Base-by-base conservation (phyloP, 768 basidiomycete genomes). In the Podaxis carcinomalis region DNA sequence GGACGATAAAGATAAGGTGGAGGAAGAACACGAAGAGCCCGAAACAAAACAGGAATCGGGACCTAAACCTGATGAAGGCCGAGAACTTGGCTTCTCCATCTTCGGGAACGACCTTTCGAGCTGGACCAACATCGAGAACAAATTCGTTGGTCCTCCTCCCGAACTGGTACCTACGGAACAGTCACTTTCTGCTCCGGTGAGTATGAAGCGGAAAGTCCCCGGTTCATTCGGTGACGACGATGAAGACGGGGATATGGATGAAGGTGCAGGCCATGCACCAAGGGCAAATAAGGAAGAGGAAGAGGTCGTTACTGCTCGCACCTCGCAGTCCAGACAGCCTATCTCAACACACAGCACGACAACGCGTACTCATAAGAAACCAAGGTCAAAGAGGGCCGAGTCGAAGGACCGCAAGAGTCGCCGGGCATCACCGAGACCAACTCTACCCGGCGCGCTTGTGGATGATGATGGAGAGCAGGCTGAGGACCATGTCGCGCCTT, bases 161-260 rank as follows among this genome's bases (percentile, higher is more conserved):
- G 56, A 58, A 32, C 52, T 64, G 10, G 68, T 67, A 53, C 68
- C 67, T n/a, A 66, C 65, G 14, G 67, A 66, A 64, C 68, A 68
- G 32, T 66, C 64, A 4, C 63, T 67, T 14, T 68, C 69, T 58
- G 56, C 37, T 13, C 68, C 65, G 55, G 16, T 25, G 50, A 63
- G n/a, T 51, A 59, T 36, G 62, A 65, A 63, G 57, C 74, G 71
- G 59, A 76, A 72, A 49, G 74, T 83, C 53, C 81, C 81, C 2
- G 81, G 81, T 36, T 70, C 73, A 5, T 64, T 82, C 51, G 70
- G 77, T 65, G 75, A 77, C 32, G 78, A 80, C 3, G 75, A 74
- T 19, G 71, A 73, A 3, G 70, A 71, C 11, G 69, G 67, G 32
- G 75, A 72, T 19, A 72, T 69, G 5, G 74, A 74, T 5, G 67